Evolutionary conservation across 2,329 filamentous ascomycete genomes (phyloP).

Genomic region (Colletotrichum somersetense): DNA sequence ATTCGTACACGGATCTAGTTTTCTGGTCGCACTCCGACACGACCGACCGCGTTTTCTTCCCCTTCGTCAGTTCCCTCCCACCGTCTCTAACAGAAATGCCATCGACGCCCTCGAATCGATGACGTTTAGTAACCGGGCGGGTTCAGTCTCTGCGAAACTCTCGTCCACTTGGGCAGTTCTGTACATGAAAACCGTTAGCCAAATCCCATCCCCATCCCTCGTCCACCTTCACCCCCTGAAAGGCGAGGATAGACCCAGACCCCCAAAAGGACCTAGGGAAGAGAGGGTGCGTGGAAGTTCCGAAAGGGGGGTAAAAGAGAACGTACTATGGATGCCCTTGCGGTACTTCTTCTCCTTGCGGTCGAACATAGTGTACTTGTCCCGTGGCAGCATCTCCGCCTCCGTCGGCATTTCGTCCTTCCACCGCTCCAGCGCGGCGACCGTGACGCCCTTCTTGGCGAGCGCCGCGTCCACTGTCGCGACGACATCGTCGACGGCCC

Average conservation of each 20-base stretch:
- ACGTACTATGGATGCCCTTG: slow-evolving; percentile 97
- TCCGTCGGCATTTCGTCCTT: slow-evolving; percentile 96
- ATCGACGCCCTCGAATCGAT: background rate
- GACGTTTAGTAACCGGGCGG: slow-evolving; percentile 85
- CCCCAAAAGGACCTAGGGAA: background rate
- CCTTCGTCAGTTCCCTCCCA: background rate
- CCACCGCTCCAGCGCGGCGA: slow-evolving; percentile 88
- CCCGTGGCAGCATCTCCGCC: slow-evolving; percentile 92
- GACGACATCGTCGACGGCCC: slow-evolving; percentile 89
- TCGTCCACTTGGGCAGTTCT: slow-evolving; percentile 94
- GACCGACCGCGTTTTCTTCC: background rate
- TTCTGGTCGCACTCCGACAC: background rate
- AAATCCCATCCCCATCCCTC: background rate
- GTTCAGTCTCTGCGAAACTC: slow-evolving; percentile 93
- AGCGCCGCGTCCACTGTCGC: slow-evolving; percentile 85
- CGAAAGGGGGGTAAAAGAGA: background rate
- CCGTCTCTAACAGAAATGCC: background rate
- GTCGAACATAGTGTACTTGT: slow-evolving; percentile 99
- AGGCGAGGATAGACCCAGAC: background rate
- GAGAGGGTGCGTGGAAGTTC: slow-evolving; percentile 15
- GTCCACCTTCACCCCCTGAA: too few species aligned
- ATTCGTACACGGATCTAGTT: slow-evolving; percentile 18
- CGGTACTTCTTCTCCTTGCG: slow-evolving; percentile 95
- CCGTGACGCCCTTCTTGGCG: slow-evolving; percentile 76
- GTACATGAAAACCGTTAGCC: slow-evolving; percentile 40